Conservation (phyloP, 129 eudicot species). For the Centrapalus pauciflorus region DNA sequence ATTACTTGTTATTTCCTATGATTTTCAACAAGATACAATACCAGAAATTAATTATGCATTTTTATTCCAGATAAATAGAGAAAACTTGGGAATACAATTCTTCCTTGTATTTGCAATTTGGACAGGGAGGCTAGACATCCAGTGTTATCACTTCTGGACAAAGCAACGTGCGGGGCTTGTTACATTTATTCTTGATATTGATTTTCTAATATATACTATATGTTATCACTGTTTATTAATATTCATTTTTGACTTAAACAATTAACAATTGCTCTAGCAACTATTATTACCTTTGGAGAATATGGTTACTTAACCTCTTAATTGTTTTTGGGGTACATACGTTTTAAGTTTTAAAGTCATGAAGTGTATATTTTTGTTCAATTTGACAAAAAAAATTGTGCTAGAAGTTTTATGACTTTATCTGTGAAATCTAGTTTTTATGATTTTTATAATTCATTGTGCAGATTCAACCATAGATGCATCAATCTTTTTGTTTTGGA, state of each 20-base stretch:
- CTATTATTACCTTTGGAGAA: background rate
- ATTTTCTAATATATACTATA: background rate
- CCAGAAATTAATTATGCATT: background rate
- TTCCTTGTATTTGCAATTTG: background rate
- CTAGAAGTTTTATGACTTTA: constrained; percentile 18
- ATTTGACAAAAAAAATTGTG: constrained; percentile 3
- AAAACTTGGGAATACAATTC: background rate
- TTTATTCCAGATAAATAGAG: background rate
- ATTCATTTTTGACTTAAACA: background rate
- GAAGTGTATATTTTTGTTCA: constrained; percentile 2
- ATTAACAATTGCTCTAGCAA: background rate
- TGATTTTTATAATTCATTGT: constrained; percentile 58
- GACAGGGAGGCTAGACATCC: background rate
- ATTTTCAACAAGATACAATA: background rate
- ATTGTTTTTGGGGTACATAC: background rate
- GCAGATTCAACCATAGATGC: constrained; percentile 88
- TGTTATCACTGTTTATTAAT: background rate
- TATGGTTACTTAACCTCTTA: background rate
- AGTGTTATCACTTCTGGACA: background rate
- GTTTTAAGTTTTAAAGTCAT: background rate
- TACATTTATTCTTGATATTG: background rate
- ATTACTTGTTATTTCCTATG: background rate
- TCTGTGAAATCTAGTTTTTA: constrained; percentile 41
- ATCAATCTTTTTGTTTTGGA: constrained; percentile 87
- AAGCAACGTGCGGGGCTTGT: background rate